Evolutionary conservation across 2,329 filamentous ascomycete species (phyloP).

Genomic region (Neonectria ditissima): DNA sequence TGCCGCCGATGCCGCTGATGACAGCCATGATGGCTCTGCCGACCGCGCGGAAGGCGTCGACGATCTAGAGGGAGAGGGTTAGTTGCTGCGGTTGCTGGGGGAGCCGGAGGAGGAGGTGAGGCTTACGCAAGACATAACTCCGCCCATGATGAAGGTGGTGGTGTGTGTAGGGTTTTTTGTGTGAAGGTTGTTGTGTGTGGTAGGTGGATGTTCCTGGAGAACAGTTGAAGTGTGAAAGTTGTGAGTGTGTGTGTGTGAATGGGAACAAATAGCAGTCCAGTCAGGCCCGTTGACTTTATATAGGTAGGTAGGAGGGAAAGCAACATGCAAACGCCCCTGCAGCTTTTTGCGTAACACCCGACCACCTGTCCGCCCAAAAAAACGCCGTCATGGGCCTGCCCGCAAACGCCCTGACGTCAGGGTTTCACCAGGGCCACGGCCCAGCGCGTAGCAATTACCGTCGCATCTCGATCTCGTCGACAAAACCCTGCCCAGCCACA

Average conservation of each 20-base stretch:
- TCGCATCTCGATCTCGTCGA: constrained; percentile 1
- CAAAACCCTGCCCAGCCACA: not conserved
- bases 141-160: constrained; percentile 71
- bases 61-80: constrained; percentile 58
- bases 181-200: constrained; percentile 7
- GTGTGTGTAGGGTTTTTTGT: constrained; percentile 28
- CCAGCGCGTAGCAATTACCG: no score
- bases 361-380: not conserved
- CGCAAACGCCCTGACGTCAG: constrained; percentile 21
- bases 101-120: not conserved
- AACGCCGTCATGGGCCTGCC: not conserved
- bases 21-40: constrained; percentile 76
- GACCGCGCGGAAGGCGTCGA: constrained; percentile 71
- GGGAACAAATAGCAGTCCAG: not conserved
- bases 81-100: constrained; percentile 24
- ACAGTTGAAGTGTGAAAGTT: constrained; percentile 1
- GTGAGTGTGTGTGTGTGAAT: not conserved
- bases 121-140: constrained; percentile 86
- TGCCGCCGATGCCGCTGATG: constrained; percentile 73
- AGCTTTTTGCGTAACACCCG: not conserved
- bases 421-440: not conserved
- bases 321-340: not conserved
- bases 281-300: not conserved
- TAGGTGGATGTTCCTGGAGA: constrained; percentile 5
- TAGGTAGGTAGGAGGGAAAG: not conserved